Conservation (phyloP, 345 rosid species). For the Eucalyptus guilfoylei region DNA sequence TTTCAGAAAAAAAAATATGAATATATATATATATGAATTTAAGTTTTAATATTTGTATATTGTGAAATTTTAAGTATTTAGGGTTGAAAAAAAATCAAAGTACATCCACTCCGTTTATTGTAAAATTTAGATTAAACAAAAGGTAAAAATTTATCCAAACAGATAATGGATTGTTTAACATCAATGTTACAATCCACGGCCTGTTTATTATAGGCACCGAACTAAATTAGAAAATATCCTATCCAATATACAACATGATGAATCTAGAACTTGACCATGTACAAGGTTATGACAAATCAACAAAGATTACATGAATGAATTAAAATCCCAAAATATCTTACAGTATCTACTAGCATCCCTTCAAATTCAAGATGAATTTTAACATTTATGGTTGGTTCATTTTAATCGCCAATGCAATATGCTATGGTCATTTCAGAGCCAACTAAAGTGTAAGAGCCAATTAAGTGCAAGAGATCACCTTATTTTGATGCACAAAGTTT, state of each 20-base stretch:
- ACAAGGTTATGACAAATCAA: background rate
- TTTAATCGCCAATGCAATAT: background rate
- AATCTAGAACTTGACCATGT: background rate
- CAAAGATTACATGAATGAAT: background rate
- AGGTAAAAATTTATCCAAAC: background rate
- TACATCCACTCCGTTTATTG: fast-evolving
- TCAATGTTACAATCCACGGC: background rate
- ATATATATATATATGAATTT: background rate
- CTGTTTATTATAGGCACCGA: background rate
- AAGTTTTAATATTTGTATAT: background rate
- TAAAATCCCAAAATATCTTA: background rate
- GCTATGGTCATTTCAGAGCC: background rate
- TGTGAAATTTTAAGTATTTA: background rate
- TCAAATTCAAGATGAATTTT: background rate
- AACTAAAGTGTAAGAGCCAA: background rate
- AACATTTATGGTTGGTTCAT: background rate
- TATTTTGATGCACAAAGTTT: background rate
- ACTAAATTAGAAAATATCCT: background rate
- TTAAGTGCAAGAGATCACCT: background rate
- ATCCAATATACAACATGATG: background rate
- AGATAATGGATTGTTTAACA: background rate
- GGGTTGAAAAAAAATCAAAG: background rate
- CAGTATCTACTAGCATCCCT: background rate
- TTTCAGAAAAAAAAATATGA: background rate
- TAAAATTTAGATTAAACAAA: background rate